These are phyloP conservation scores for Sophora flavescens DNA, from an alignment of 306 rosid genomes.

Conservation along the genomic window DNA sequence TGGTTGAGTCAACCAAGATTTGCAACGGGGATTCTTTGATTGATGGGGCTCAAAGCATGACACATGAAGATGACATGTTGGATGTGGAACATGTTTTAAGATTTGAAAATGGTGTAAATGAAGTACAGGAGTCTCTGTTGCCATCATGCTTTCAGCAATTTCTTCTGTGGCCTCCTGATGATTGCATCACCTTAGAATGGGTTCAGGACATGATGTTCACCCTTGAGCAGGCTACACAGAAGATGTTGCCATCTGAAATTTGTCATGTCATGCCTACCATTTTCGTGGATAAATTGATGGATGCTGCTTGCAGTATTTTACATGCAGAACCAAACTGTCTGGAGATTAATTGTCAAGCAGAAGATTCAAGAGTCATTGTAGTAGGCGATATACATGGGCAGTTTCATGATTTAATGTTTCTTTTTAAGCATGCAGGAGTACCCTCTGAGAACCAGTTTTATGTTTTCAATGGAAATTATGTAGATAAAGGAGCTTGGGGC, in stretches of 20 bases:
- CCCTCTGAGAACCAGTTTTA: conserved; percentile 80
- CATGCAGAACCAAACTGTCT: conserved; percentile 80
- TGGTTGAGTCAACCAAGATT: conserved; percentile 50
- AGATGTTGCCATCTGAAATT: conserved; percentile 61
- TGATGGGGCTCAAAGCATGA: conserved; percentile 46
- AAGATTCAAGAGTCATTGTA: conserved; percentile 74
- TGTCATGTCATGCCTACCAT: conserved; percentile 57
- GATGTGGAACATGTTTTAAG: conserved; percentile 53
- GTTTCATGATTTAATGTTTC: conserved; percentile 73
- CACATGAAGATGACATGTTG: conserved; percentile 50
- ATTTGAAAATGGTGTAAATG: conserved; percentile 57
- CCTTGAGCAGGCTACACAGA: conserved; percentile 62
- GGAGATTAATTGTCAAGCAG: conserved; percentile 70
- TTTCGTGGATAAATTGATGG: conserved; percentile 65
- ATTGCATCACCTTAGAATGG: conserved; percentile 75
- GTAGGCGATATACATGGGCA: conserved; percentile 91
- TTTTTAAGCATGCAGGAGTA: conserved; percentile 67
- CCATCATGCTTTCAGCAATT: conserved; percentile 53
- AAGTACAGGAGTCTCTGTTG: conserved; percentile 50
- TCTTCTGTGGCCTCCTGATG: conserved; percentile 77
- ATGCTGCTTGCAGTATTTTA: conserved; percentile 65
- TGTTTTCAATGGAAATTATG: conserved; percentile 90
- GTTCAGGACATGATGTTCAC: conserved; percentile 71
- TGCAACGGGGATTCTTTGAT: conserved; percentile 55
- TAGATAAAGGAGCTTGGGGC: conserved; percentile 84